phyloP scores from a whole-genome alignment of 371 early-diverging fungal species.

The Blyttiomyces sp. region DNA sequence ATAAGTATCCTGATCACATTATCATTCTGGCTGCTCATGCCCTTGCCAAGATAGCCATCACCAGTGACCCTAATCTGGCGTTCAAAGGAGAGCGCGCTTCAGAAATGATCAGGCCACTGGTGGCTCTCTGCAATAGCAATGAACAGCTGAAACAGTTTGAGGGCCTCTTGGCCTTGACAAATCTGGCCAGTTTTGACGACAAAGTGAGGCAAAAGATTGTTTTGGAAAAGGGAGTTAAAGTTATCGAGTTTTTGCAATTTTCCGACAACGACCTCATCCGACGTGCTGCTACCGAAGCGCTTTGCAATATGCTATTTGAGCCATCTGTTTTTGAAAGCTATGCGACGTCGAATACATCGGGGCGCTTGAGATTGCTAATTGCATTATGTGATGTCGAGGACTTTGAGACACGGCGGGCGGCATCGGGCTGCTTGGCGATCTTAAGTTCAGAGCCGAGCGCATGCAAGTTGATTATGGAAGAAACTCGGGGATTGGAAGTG shows the following conservation, averaged over 20 bases:
- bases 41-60: conserved; percentile 86
- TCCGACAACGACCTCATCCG: conserved; percentile 76
- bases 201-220: conserved; percentile 45
- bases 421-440: conserved; percentile 85
- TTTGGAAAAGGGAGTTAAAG: conserved; percentile 55
- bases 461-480: conserved; percentile 53
- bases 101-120: conserved; percentile 43
- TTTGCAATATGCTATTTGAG: conserved; percentile 90
- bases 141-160: conserved; percentile 83
- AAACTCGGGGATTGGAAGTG: conserved; percentile 32
- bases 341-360: conserved; percentile 11
- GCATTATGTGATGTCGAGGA: conserved; percentile 87
- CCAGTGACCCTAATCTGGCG: conserved; percentile 81
- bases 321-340: conserved; percentile 76
- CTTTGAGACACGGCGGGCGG: conserved; percentile 77
- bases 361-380: conserved; percentile 67
- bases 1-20: conserved; percentile 19
- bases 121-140: conserved; percentile 50
- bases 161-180: conserved; percentile 88
- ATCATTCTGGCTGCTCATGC: conserved; percentile 67
- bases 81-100: conserved; percentile 59
- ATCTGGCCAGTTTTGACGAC: conserved; percentile 62
- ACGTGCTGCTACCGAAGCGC: conserved; percentile 88
- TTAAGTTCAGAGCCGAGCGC: conserved; percentile 55
- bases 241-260: conserved; percentile 75